A percentile compares a stretch with the other conserved stretches of the same genome.
These are phyloP conservation scores for Ceratobasidium sp. DNA, from an alignment of 1,284 basidiomycete species.

Conservation along the genomic window DNA sequence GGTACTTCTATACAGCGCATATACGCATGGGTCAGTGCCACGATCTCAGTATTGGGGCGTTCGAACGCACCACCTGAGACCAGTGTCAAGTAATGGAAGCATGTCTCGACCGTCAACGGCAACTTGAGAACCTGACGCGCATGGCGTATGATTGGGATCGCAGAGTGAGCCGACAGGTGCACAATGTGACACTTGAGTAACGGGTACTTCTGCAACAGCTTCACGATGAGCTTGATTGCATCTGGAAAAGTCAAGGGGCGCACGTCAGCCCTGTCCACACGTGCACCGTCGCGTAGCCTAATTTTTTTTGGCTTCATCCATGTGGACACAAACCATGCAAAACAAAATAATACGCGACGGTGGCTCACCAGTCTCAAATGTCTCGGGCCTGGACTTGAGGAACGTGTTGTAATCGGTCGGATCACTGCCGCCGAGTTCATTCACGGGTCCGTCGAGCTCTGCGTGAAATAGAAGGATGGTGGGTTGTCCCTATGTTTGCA, in stretches of 20 bases:
- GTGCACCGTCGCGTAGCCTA: slow-evolving; percentile 3
- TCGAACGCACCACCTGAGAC: slow-evolving; percentile 59
- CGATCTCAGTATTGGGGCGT: slow-evolving; percentile 53
- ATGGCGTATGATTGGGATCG: slow-evolving; percentile 76
- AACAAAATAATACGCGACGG: slow-evolving; percentile 21
- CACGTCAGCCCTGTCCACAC: slow-evolving; percentile 16
- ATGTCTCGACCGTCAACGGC: slow-evolving; percentile 89
- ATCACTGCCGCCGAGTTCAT: slow-evolving; percentile 53
- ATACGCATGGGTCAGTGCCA: slow-evolving; percentile 52
- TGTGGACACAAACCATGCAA: slow-evolving; percentile 17
- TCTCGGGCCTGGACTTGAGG: slow-evolving; percentile 80
- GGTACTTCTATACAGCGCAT: slow-evolving; percentile 58
- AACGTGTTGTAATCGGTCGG: slow-evolving; percentile 81
- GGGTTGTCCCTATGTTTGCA: slow-evolving; percentile 63
- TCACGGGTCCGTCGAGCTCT: slow-evolving; percentile 68
- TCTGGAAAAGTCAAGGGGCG: slow-evolving; percentile 52
- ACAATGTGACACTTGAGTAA: slow-evolving; percentile 88
- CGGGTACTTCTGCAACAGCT: slow-evolving; percentile 70
- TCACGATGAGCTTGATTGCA: slow-evolving; percentile 80
- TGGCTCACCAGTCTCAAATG: slow-evolving; percentile 66
- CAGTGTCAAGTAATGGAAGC: slow-evolving; percentile 91
- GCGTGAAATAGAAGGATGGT: slow-evolving; percentile 90
- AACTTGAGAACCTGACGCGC: slow-evolving; percentile 68
- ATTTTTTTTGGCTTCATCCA: not conserved
- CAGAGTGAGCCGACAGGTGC: slow-evolving; percentile 85